A percentile compares a stretch with the other conserved stretches of the same genome.
Evolutionary conservation across 2,329 filamentous ascomycete genomes (phyloP).

Genomic region (Fusarium sp.): DNA sequence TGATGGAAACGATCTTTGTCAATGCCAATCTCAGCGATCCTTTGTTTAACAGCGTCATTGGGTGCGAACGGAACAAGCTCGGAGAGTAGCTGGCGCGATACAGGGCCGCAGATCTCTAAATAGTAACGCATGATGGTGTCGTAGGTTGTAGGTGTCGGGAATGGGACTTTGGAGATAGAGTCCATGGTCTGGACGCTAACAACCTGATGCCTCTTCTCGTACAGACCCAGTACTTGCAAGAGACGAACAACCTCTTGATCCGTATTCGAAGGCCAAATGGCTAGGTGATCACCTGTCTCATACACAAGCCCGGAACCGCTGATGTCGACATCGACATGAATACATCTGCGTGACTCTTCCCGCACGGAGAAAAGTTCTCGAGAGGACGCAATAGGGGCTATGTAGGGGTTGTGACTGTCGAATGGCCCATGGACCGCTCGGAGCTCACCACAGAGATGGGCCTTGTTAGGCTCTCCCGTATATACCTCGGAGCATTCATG

Average conservation of each 20-base stretch:
- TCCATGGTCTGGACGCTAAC: slow-evolving; percentile 92
- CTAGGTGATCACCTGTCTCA: slow-evolving; percentile 96
- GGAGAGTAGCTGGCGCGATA: slow-evolving; percentile 94
- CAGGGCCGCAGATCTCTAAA: slow-evolving; percentile 93
- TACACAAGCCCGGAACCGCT: slow-evolving; percentile 90
- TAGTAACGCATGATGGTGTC: slow-evolving; percentile 94
- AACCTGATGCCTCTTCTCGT: slow-evolving; percentile 83
- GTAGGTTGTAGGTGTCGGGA: slow-evolving; percentile 98
- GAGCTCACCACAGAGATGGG: slow-evolving; percentile 54
- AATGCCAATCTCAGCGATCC: slow-evolving; percentile 87
- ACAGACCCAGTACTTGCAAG: slow-evolving; percentile 81
- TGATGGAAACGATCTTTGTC: slow-evolving; percentile 97
- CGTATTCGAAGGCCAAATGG: slow-evolving; percentile 95
- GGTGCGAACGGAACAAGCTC: slow-evolving; percentile 91
- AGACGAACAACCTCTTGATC: slow-evolving; percentile 93
- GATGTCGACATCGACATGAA: slow-evolving; percentile 95
- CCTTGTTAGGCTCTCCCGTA: slow-evolving; percentile 94
- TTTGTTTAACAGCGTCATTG: slow-evolving; percentile 84
- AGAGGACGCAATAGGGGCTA: slow-evolving; percentile 91
- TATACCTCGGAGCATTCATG: slow-evolving; percentile 85
- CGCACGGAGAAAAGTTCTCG: slow-evolving; percentile 89
- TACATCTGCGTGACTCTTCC: slow-evolving; percentile 82
- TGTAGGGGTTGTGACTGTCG: slow-evolving; percentile 96
- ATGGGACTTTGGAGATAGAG: slow-evolving; percentile 95
- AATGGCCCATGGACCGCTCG: slow-evolving; percentile 88